Conservation (phyloP, 192 early-diverging fungal species). For the Phycomyces blakesleeanus region DNA sequence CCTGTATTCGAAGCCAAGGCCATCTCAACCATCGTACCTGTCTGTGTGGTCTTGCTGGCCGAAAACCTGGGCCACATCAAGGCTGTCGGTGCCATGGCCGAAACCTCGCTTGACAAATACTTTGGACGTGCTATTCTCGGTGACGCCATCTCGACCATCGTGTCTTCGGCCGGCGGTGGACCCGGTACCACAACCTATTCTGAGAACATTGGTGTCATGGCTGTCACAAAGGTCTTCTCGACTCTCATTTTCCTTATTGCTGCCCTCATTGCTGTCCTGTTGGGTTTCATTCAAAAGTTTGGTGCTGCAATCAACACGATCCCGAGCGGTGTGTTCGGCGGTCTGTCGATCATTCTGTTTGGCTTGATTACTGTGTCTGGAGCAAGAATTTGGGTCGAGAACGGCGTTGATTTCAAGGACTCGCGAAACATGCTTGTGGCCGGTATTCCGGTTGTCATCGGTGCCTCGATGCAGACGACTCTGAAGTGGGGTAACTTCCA, state of each 20-base stretch:
- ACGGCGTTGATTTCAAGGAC: constrained; percentile 50
- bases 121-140: constrained; percentile 53
- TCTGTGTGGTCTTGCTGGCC: constrained; percentile 47
- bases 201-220: constrained; percentile 59
- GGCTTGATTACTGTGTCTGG: constrained; percentile 52
- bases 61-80: constrained; percentile 60
- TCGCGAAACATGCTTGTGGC: constrained; percentile 49
- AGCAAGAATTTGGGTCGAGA: constrained; percentile 54
- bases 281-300: constrained; percentile 57
- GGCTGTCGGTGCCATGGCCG: constrained; percentile 48
- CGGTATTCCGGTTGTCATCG: constrained; percentile 45
- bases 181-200: constrained; percentile 55
- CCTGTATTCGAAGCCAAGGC: constrained; percentile 46
- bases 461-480: constrained; percentile 42
- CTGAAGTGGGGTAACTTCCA: constrained; percentile 41
- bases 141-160: constrained; percentile 55
- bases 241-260: constrained; percentile 53
- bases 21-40: constrained; percentile 52
- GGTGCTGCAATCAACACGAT: constrained; percentile 52
- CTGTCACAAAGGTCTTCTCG: constrained; percentile 52
- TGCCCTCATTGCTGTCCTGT: constrained; percentile 48
- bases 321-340: constrained; percentile 53
- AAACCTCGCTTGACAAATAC: constrained; percentile 43
- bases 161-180: constrained; percentile 42
- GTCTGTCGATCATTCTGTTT: constrained; percentile 50